These are phyloP conservation scores for Cladophialophora carrionii DNA, from an alignment of 2,329 filamentous ascomycete genomes.

Conservation along the genomic window DNA sequence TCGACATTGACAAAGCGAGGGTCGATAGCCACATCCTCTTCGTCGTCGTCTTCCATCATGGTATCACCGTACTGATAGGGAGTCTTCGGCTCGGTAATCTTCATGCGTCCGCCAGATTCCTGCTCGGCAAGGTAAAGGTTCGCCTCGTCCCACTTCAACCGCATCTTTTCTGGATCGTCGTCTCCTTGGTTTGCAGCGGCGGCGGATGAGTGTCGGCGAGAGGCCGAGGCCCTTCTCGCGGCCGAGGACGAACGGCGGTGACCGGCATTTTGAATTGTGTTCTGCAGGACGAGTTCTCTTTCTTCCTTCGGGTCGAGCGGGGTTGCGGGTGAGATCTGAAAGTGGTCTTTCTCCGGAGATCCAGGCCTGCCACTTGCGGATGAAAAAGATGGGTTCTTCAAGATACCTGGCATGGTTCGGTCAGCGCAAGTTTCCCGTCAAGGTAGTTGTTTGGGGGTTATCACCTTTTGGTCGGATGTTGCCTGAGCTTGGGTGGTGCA, in stretches of 20 bases:
- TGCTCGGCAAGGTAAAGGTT: conserved; percentile 97
- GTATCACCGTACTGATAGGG: conserved; percentile 93
- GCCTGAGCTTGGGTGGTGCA: conserved; percentile 42
- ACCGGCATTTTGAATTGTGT: conserved; percentile 92
- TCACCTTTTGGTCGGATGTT: conserved; percentile 50
- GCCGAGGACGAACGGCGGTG: conserved; percentile 80
- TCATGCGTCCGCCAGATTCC: conserved; percentile 92
- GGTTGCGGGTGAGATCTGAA: conserved; percentile 43
- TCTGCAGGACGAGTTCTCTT: conserved; percentile 89
- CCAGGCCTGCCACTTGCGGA: conserved; percentile 42
- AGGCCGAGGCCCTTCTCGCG: conserved; percentile 63
- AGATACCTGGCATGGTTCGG: conserved; percentile 68
- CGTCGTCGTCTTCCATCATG: conserved; percentile 80
- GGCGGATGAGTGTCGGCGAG: conserved; percentile 70
- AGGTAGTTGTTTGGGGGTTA: conserved; percentile 15
- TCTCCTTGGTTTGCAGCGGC: conserved; percentile 53
- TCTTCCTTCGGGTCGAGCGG: conserved; percentile 60
- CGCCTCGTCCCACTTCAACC: conserved; percentile 97
- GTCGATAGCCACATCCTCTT: conserved; percentile 44
- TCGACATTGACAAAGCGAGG: conserved; percentile 51
- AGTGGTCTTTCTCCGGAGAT: conserved; percentile 41
- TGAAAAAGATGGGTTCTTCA: conserved; percentile 80
- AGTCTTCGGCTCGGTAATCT: conserved; percentile 98
- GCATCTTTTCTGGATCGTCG: conserved; percentile 65
- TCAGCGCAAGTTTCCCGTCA: conserved; percentile 1